Conservation (phyloP, 345 rosid species). For the Camelina hispida region DNA sequence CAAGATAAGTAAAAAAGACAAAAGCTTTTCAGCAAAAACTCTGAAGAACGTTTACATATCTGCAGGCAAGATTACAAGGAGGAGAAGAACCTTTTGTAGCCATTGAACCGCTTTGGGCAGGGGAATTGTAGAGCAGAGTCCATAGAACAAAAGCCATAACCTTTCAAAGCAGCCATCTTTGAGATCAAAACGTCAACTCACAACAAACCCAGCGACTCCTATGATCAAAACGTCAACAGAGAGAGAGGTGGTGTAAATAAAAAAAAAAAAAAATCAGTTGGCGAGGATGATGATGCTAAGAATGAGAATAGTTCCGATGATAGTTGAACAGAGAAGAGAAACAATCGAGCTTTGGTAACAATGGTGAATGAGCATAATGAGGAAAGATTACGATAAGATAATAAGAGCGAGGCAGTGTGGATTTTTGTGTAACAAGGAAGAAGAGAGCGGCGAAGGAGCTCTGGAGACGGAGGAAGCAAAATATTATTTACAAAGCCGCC, state of each 20-base stretch:
- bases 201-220: not conserved
- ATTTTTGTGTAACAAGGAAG: conserved; percentile 15
- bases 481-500: not conserved
- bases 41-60: too few relatives aligned
- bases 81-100: conserved; percentile 52
- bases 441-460: conserved; percentile 29
- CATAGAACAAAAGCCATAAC: conserved; percentile 52
- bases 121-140: conserved; percentile 52
- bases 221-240: conserved; percentile 6
- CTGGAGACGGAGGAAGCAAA: not conserved
- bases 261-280: conserved; percentile 3
- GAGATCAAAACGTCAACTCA: not conserved
- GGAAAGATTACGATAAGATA: conserved; percentile 30
- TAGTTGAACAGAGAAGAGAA: conserved; percentile 1
- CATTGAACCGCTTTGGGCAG: conserved; percentile 43
- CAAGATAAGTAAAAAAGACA: too few relatives aligned
- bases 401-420: not conserved
- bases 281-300: conserved; percentile 13
- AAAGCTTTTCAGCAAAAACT: too few relatives aligned
- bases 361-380: conserved; percentile 32
- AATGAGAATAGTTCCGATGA: not conserved
- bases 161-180: conserved; percentile 58
- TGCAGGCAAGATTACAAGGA: too few relatives aligned
- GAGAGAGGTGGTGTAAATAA: not conserved
- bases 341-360: conserved; percentile 3